phyloP scores from a whole-genome alignment of 2,329 filamentous ascomycete species.

The Apiospora saccharicola region DNA sequence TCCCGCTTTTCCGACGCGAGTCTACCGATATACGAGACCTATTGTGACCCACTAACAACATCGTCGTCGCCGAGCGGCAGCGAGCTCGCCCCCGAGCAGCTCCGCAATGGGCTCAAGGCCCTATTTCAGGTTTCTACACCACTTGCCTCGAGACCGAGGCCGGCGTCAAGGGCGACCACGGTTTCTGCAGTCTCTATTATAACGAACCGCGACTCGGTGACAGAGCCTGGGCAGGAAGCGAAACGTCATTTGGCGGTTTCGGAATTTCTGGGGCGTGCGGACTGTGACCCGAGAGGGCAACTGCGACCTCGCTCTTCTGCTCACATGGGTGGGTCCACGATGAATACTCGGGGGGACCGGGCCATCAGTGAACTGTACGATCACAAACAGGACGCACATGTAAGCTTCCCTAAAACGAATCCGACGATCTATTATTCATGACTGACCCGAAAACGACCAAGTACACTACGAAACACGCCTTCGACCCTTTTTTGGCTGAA shows the following conservation, averaged over 20 bases:
- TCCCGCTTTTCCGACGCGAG: neutral
- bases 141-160: neutral
- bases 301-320: no score
- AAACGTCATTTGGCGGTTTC: neutral
- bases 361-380: no score
- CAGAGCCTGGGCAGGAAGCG: no score
- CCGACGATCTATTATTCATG: no score
- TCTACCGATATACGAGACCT: neutral
- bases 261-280: neutral
- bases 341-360: no score
- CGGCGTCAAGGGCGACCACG: neutral
- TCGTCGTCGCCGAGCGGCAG: neutral
- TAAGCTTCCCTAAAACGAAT: no score
- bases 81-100: neutral
- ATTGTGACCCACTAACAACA: neutral
- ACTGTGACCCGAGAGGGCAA: no score
- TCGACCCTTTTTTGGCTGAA: neutral
- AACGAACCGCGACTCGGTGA: neutral
- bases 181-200: neutral
- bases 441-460: no score
- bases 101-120: neutral
- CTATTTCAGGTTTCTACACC: neutral
- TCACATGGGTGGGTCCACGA: no score
- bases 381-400: no score
- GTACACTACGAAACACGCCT: neutral